These are phyloP conservation scores for Exophiala mesophila DNA, from an alignment of 2,329 filamentous ascomycete genomes.

Conservation along the genomic window DNA sequence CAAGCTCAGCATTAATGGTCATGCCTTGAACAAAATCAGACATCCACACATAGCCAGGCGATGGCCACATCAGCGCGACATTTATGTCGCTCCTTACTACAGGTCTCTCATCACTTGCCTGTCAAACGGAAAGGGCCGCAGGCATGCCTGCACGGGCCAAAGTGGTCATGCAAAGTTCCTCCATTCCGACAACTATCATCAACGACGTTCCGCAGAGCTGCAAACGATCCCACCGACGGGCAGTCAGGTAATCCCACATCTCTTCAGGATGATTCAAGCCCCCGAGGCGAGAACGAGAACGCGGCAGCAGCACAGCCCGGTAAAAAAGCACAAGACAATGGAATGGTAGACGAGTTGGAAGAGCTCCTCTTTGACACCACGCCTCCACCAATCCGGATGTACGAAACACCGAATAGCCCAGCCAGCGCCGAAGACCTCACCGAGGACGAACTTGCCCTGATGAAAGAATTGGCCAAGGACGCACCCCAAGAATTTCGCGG, in stretches of 20 bases:
- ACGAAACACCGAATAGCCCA: not conserved
- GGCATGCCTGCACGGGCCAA: slow-evolving; percentile 7
- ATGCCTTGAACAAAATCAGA: too few relatives aligned
- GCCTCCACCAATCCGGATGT: not conserved
- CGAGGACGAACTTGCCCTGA: not conserved
- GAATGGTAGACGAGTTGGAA: slow-evolving; percentile 1
- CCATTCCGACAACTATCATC: slow-evolving; percentile 20
- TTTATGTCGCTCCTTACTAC: slow-evolving; percentile 22
- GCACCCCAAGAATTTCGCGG: not conserved
- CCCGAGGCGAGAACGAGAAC: too few relatives aligned
- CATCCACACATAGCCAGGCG: too few relatives aligned
- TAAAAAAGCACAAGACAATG: too few relatives aligned
- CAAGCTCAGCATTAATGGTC: too few relatives aligned
- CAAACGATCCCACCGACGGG: slow-evolving; percentile 3
- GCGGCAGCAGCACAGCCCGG: too few relatives aligned
- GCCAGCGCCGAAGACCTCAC: not conserved
- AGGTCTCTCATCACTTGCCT: slow-evolving; percentile 17
- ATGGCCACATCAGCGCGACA: slow-evolving; percentile 27
- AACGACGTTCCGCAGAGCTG: slow-evolving; percentile 10
- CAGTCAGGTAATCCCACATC: not conserved
- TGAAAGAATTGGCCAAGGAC: slow-evolving; percentile 1
- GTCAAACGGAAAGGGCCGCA: slow-evolving; percentile 20
- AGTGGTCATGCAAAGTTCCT: slow-evolving; percentile 2
- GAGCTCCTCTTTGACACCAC: not conserved
- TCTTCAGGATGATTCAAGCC: too few relatives aligned